These are phyloP conservation scores for Tolypocladium album DNA, from an alignment of 2,329 filamentous ascomycete species.

Conservation along the genomic window DNA sequence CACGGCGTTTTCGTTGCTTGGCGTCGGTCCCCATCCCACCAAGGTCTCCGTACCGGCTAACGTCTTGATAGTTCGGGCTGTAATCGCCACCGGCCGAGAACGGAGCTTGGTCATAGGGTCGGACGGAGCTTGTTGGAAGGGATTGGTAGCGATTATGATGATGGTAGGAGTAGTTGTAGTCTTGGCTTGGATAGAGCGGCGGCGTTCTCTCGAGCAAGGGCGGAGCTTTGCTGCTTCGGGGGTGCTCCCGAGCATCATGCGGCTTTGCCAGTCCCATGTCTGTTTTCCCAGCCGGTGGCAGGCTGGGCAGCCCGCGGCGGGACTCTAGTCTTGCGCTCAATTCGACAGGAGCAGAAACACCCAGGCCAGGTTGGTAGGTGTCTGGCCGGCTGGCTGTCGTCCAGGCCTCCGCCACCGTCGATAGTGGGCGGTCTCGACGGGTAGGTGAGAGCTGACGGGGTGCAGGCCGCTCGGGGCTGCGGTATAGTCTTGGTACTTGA, in stretches of 20 bases:
- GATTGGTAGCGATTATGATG: slow-evolving; percentile 35
- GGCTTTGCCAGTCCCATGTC: slow-evolving; percentile 23
- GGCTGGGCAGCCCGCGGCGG: slow-evolving; percentile 27
- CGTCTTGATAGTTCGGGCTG: slow-evolving; percentile 29
- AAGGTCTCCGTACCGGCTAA: slow-evolving; percentile 28
- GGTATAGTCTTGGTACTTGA: slow-evolving; percentile 36
- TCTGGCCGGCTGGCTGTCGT: slow-evolving; percentile 7
- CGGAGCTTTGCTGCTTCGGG: slow-evolving; percentile 10
- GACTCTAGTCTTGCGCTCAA: slow-evolving; percentile 22
- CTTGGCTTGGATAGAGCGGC: slow-evolving; percentile 20
- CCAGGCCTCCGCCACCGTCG: slow-evolving; percentile 23
- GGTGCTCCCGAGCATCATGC: slow-evolving; percentile 15
- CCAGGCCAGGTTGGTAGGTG: background rate
- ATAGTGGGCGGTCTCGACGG: slow-evolving; percentile 9
- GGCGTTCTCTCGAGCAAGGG: slow-evolving; percentile 18
- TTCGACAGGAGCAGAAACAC: slow-evolving; percentile 18
- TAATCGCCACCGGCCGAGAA: slow-evolving; percentile 30
- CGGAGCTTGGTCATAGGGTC: slow-evolving; percentile 30
- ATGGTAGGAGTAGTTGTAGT: slow-evolving; percentile 28
- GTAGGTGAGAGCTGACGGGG: slow-evolving; percentile 28
- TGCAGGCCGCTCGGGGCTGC: slow-evolving; percentile 20
- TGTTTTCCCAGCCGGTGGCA: slow-evolving; percentile 24
- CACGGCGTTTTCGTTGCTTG: slow-evolving; percentile 55
- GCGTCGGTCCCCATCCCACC: slow-evolving; percentile 25
- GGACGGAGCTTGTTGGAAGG: slow-evolving; percentile 31